A percentile compares a stretch with the other conserved stretches of the same genome.
Conservation (phyloP, 495 filamentous ascomycete species). For the Podospora pseudocomata region DNA sequence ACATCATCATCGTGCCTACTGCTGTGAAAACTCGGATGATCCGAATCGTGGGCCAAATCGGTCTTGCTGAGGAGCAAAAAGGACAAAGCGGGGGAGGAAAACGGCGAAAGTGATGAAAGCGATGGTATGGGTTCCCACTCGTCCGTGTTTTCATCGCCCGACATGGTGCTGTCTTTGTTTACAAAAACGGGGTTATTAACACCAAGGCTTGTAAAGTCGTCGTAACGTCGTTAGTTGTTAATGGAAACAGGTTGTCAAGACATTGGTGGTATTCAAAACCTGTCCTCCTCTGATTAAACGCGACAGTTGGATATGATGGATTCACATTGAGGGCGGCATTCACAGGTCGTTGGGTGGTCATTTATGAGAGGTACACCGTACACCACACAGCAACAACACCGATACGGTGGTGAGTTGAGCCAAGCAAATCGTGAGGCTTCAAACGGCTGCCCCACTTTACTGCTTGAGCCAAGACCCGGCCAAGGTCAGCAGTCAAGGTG, state of each 20-base stretch:
- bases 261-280: background rate
- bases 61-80: slow-evolving; percentile 4
- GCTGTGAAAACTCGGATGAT: slow-evolving; percentile 1
- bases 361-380: too few species aligned
- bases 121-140: slow-evolving; percentile 18
- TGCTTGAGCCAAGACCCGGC: background rate
- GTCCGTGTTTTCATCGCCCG: slow-evolving; percentile 11
- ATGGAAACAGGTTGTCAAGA: background rate
- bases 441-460: slow-evolving; percentile 6
- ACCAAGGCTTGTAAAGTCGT: background rate
- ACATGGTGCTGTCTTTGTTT: slow-evolving; percentile 10
- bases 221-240: background rate
- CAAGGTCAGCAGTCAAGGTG: background rate
- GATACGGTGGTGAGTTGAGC: background rate
- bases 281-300: background rate
- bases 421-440: slow-evolving; percentile 8
- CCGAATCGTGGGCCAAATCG: background rate
- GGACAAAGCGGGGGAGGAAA: slow-evolving; percentile 17
- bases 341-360: background rate
- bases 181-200: background rate
- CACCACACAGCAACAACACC: slow-evolving; percentile 4
- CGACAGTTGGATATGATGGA: background rate
- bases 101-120: slow-evolving; percentile 23
- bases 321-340: background rate
- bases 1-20: background rate